Evolutionary conservation across 2,329 filamentous ascomycete species (phyloP), one percentile per base, ranked within the genome.

Genomic region (Scedosporium aurantiacum): DNA sequence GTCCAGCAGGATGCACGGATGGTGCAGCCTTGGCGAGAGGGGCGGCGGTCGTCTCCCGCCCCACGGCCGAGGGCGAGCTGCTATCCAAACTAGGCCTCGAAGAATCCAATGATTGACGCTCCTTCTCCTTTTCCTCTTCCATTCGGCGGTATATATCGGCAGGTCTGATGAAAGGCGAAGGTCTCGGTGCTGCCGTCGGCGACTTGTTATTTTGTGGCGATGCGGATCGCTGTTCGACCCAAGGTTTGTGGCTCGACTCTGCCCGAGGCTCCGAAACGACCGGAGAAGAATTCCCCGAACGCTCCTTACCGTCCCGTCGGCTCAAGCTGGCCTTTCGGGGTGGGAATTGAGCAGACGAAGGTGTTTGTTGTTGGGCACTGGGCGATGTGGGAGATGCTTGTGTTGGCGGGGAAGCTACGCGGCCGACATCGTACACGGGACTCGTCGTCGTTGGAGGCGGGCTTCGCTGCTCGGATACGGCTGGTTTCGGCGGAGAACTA

Each of bases 141-240:
- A 87, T 79, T 5, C 87, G 83, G 68, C 82, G 87, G 70, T 93
- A 92, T 50, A 92, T 87, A 66, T 95, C 90, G 12, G 87, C 82
- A 1, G 90, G 89, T 43, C 88, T 80, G 61, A 91, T 79, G 65
- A 93, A 86, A 0, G 85, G 81, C 21, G 83, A 73, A 1, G 82
- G 70, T 66, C 85, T 86, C 58, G 56, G 18, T n/a, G 56, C 28
- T 12, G 14, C 3, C 14, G 56, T 58, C 32, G 73, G 66, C 18
- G 74, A 69, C 32, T 65, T 67, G 21, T 70, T 63, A 60, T 66
- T 70, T 54, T 70, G 69, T 6, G 78, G 77, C 6, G 79, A 79
- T 16, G 69, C 69, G 10, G 74, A 68, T 52, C 73, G 71, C 61
- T 74, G 70, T 23, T 73, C 72, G 37, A 67, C 63, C 71, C 70